A percentile compares a stretch with the other conserved stretches of the same genome.
Conservation (phyloP, 2,329 filamentous ascomycete genomes). For the Stachybotrys elegans region DNA sequence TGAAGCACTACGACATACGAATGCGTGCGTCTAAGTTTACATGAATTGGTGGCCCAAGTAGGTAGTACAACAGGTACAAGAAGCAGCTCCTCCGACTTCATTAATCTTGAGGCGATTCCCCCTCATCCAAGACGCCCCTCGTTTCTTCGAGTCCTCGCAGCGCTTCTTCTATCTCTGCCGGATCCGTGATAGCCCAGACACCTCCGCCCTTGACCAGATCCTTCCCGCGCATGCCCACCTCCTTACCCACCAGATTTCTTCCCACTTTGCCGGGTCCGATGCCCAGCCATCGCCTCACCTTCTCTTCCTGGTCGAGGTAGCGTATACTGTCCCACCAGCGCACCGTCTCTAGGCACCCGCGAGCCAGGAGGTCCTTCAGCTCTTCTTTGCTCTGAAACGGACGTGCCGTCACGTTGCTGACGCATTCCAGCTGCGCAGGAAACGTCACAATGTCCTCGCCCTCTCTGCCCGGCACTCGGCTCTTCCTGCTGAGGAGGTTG, state of each 20-base stretch:
- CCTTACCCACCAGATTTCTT: slow-evolving; percentile 88
- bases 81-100: no score
- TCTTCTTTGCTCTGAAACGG: slow-evolving; percentile 71
- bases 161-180: slow-evolving; percentile 67
- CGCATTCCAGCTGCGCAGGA: slow-evolving; percentile 68
- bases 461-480: slow-evolving; percentile 46
- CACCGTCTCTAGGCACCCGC: slow-evolving; percentile 87
- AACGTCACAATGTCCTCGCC: slow-evolving; percentile 66
- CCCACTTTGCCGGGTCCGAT: slow-evolving; percentile 94
- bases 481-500: slow-evolving; percentile 57
- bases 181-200: slow-evolving; percentile 86
- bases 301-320: slow-evolving; percentile 79
- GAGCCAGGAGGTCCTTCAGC: slow-evolving; percentile 71
- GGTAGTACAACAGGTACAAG: no score
- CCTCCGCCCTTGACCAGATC: slow-evolving; percentile 82
- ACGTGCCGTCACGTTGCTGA: slow-evolving; percentile 80
- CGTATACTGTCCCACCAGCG: slow-evolving; percentile 91
- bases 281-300: slow-evolving; percentile 80
- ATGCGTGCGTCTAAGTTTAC: no score
- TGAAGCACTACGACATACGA: no score
- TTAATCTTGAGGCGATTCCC: slow-evolving; percentile 28
- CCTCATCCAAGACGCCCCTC: slow-evolving; percentile 45
- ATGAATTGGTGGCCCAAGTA: no score
- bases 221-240: slow-evolving; percentile 79
- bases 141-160: slow-evolving; percentile 62